These are phyloP conservation scores for Aspergillus leporis DNA, from an alignment of 495 filamentous ascomycete species.

Conservation along the genomic window DNA sequence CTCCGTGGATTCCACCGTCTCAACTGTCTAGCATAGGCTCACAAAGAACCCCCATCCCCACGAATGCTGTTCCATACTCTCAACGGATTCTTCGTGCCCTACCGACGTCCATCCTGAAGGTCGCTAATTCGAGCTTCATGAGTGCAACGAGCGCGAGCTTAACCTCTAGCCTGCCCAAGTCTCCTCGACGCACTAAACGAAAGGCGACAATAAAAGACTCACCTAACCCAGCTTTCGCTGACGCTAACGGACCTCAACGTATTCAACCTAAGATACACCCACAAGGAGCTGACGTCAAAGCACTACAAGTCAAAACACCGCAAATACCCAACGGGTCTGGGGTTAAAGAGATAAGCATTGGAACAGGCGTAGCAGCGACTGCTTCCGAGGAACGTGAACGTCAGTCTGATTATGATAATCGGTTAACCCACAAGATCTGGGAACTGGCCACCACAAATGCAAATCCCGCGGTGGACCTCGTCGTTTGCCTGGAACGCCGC, in stretches of 20 bases:
- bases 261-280: conserved; percentile 53
- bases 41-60: conserved; percentile 71
- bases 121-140: conserved; percentile 94
- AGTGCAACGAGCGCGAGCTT: conserved; percentile 86
- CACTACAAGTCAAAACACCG: conserved; percentile 21
- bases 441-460: conserved; percentile 87
- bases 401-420: conserved; percentile 76
- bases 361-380: conserved; percentile 17
- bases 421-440: conserved; percentile 92
- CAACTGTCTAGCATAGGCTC: conserved; percentile 84
- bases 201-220: conserved; percentile 53
- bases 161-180: conserved; percentile 78
- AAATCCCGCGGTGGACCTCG: conserved; percentile 89
- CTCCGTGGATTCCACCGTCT: conserved; percentile 98
- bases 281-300: conserved; percentile 39
- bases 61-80: conserved; percentile 83
- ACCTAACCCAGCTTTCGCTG: conserved; percentile 23
- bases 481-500: conserved; percentile 89
- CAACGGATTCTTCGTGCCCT: conserved; percentile 89
- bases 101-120: conserved; percentile 88
- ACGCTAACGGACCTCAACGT: conserved; percentile 47
- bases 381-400: conserved; percentile 61
- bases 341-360: conserved; percentile 8
- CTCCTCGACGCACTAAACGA: conserved; percentile 62
- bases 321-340: conserved; percentile 19